These are phyloP conservation scores for Cytospora paraplurivora DNA, from an alignment of 2,329 filamentous ascomycete genomes.

Conservation along the genomic window DNA sequence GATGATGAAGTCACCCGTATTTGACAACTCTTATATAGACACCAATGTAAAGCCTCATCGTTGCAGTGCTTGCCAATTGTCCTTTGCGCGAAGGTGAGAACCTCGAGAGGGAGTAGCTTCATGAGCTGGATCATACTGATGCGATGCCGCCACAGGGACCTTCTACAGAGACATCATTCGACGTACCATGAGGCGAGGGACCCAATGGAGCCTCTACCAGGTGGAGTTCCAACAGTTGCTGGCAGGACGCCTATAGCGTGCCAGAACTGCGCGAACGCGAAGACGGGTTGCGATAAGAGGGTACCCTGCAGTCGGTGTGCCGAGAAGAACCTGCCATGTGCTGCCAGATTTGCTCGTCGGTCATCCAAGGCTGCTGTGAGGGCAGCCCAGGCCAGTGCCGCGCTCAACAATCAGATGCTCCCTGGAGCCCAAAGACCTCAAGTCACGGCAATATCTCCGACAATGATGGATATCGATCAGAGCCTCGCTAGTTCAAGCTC, in stretches of 20 bases:
- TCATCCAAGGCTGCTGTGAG: conserved; percentile 51
- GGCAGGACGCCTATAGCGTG: conserved; percentile 52
- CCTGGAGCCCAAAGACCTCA: conserved; percentile 33
- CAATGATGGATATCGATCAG: conserved; percentile 43
- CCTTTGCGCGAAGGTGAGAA: conserved; percentile 52
- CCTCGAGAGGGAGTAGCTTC: not conserved
- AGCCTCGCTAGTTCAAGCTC: conserved; percentile 34
- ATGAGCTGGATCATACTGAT: not conserved
- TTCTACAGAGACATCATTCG: conserved; percentile 53
- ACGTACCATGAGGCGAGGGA: conserved; percentile 55
- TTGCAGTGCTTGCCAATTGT: conserved; percentile 51
- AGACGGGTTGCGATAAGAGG: conserved; percentile 54
- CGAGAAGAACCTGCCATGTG: conserved; percentile 52
- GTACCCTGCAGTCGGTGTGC: conserved; percentile 52
- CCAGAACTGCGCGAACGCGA: conserved; percentile 52
- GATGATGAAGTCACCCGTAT: not conserved
- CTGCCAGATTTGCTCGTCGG: conserved; percentile 52
- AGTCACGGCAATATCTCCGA: conserved; percentile 37
- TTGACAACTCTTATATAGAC: conserved; percentile 41
- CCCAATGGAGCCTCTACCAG: conserved; percentile 47
- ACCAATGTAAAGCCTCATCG: conserved; percentile 58
- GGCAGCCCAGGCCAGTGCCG: conserved; percentile 44
- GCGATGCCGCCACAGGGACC: conserved; percentile 42
- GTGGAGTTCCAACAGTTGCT: conserved; percentile 46
- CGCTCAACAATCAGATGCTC: conserved; percentile 36